Evolutionary conservation across 2,329 filamentous ascomycete species (phyloP).

Genomic region (Helotiales sp.): DNA sequence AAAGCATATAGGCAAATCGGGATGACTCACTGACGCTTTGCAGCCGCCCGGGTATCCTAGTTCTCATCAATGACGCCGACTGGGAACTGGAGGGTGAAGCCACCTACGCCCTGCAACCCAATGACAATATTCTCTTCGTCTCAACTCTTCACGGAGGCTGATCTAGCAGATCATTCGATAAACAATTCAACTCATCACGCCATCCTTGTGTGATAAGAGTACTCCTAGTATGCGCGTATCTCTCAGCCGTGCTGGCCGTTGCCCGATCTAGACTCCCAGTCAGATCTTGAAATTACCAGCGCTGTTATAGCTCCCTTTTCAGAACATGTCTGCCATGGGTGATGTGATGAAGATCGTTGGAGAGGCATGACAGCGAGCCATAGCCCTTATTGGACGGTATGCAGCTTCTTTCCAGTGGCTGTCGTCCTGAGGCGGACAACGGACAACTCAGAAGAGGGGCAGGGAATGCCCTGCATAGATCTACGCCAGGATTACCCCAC

Average conservation of each 20-base stretch:
- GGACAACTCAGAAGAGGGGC: background rate
- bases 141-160: conserved; percentile 95
- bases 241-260: conserved; percentile 15
- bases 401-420: conserved; percentile 3
- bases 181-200: conserved; percentile 14
- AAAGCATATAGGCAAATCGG: conserved; percentile 6
- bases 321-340: conserved; percentile 11
- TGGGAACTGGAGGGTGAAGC: conserved; percentile 98
- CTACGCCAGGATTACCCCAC: conserved; percentile 25
- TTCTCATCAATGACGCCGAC: conserved; percentile 96
- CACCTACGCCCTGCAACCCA: conserved; percentile 78
- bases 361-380: conserved; percentile 16
- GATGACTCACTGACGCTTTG: conserved; percentile 33
- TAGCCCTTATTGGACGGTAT: background rate
- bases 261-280: conserved; percentile 14
- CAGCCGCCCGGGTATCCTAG: conserved; percentile 92
- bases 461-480: conserved; percentile 32
- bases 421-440: background rate
- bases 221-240: conserved; percentile 20
- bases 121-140: conserved; percentile 93
- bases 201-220: conserved; percentile 11
- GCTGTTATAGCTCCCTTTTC: conserved; percentile 6
- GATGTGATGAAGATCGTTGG: conserved; percentile 12
- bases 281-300: conserved; percentile 22
- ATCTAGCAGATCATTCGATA: conserved; percentile 22